Conservation (phyloP, 345 rosid species). For the Aquilaria malaccensis region DNA sequence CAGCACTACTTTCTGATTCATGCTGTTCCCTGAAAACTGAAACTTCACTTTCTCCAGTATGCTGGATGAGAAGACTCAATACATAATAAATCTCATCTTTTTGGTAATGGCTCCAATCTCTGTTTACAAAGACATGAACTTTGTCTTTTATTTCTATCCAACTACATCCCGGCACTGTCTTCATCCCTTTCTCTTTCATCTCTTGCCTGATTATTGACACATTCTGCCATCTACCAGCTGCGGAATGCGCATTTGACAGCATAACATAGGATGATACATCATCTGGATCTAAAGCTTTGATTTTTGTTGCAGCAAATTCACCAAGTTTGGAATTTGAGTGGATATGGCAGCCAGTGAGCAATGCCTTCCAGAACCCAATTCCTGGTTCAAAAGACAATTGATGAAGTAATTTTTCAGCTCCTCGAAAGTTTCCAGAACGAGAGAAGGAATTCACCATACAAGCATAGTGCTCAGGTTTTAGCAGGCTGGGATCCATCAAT, state of each 20-base stretch:
- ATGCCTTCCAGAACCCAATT: slow-evolving; percentile 83
- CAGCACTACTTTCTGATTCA: no score
- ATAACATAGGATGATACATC: slow-evolving; percentile 77
- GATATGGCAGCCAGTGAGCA: slow-evolving; percentile 78
- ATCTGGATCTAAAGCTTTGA: slow-evolving; percentile 55
- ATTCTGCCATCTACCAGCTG: slow-evolving; percentile 54
- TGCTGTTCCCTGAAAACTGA: slow-evolving; percentile 1
- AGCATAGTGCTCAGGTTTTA: slow-evolving; percentile 66
- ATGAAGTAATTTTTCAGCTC: slow-evolving; percentile 46
- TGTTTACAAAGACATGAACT: slow-evolving; percentile 48
- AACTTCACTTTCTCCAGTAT: slow-evolving; percentile 23
- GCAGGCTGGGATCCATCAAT: slow-evolving; percentile 24
- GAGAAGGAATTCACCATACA: slow-evolving; percentile 81
- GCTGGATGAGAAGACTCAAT: slow-evolving; percentile 30
- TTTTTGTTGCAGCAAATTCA: slow-evolving; percentile 43
- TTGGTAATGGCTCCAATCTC: slow-evolving; percentile 35
- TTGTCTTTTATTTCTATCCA: slow-evolving; percentile 58
- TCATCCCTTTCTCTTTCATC: slow-evolving; percentile 51
- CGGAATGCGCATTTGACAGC: slow-evolving; percentile 75
- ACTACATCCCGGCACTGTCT: slow-evolving; percentile 65
- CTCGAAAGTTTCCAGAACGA: slow-evolving; percentile 51
- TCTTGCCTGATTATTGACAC: slow-evolving; percentile 47
- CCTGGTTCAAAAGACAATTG: slow-evolving; percentile 64
- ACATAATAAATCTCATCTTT: slow-evolving; percentile 43
- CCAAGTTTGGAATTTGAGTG: slow-evolving; percentile 51